Evolutionary conservation across 2,329 filamentous ascomycete genomes (phyloP), one percentile per base, ranked within the genome.

Genomic region (Apiospora hydei): DNA sequence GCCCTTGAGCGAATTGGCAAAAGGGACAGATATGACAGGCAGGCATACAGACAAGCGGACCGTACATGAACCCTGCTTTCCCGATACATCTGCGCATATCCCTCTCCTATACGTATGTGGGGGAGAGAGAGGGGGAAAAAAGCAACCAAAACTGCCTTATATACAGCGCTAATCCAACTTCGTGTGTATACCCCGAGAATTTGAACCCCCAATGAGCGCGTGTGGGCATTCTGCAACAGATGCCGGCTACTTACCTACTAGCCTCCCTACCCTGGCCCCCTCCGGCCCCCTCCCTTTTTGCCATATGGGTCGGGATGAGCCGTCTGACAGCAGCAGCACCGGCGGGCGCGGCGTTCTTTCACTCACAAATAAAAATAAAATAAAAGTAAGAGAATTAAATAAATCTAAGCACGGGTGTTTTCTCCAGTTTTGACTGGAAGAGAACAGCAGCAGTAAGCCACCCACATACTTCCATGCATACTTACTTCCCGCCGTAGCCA

Each of bases 271-370:
- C 53, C 16, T 57, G 26, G 26, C 30, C 49, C 34, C 34, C 34
- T 38, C 21, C 21, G 47, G 13, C 14, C 14, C 26, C 51, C 13
- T 34, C 14, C 53, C 57, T n/a, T n/a, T 41, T 34, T 34, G 21
- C 57, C 30, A 41, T 64, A n/a, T 41, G 57, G 18, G 21, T 18
- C 34, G 57, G 57, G 57, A 64, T 64, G 30, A 41, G 34, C 57
- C 57, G 57, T 64, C 34, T 64, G 57, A 64, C 57, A 41, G 57
- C 57, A 64, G 53, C 30, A 61, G 26, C 16, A 8, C 16, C 53
- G 53, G 53, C 16, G 14, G 26, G 21, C 21, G 41, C 18, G 34
- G 57, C 57, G 18, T 64, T 64, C 57, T 2, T 64, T 34, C 11
- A 38, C 57, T 64, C 34, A 24, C n/a, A 46, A 38, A 38, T n/a